Evolutionary conservation across 768 basidiomycete genomes (phyloP), one percentile per base, ranked within the genome.

Genomic region (Hygrocybe punicea): DNA sequence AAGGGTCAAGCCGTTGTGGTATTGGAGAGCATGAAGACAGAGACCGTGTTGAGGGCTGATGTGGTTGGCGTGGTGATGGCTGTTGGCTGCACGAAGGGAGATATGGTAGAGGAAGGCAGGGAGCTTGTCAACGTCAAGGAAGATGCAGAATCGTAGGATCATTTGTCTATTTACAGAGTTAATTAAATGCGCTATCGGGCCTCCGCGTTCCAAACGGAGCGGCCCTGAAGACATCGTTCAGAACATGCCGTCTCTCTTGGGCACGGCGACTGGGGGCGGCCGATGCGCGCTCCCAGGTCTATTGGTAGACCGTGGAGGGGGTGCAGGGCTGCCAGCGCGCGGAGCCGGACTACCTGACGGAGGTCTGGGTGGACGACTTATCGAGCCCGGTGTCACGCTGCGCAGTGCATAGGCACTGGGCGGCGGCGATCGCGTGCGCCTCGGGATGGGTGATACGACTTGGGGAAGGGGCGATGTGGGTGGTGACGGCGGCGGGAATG

Each of bases 11-110:
- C 82, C 7, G 79, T 93, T 8, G 84, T 93, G 29, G 84, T 95
- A 5, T 72, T 96, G 66, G 94, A 96, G 74, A 96, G 93, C 66
- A 98, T 97, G 94, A 98, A 98, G 83, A 97, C 93, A 61, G 93
- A 96, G 74, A 95, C 89, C 37, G 89, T 92, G 40, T 70, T 97
- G 60, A 78, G 92, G 53, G 84, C 91, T 13, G 80, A 84, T 58
- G 76, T 74, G 7, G 74, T 80, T 36, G 94, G 93, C 4, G 74
- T 85, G 5, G 86, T 96, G 7, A 84, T 78, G 63, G 76, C 80
- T 45, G 82, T 96, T 13, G 83, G 82, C 13, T 94, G 91, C 66
- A 80, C 75, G 70, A 87, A 89, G 64, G 94, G 94, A 2, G 89
- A 94, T 71, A 92, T 94, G 85, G 93, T 96, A 0, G 88, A 91